Evolutionary conservation across 345 rosid species (phyloP), one percentile per base, ranked within the genome.

Genomic region (Trapa incisa): DNA sequence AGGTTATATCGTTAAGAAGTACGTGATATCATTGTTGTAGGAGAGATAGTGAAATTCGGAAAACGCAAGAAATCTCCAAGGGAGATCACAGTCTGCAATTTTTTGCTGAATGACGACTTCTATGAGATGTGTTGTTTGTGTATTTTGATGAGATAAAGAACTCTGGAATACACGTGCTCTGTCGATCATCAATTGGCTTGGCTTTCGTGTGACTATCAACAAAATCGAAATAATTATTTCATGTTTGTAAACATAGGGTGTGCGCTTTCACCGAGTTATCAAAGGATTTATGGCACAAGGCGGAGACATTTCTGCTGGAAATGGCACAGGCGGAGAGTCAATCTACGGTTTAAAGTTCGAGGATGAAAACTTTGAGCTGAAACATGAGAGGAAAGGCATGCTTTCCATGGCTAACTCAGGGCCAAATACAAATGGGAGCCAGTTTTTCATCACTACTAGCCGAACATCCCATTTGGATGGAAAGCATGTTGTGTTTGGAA

Each of bases 261-360:
- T 78, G 45, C 72, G 86, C 48, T 87, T 94, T 73, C 97, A 91
- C 74, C 96, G 96, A 53, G 79, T 87, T 16, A 83, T 88, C 71
- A 94, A 89, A 78, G 89, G 96, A 41, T 89, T 87, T 75, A 87
- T 91, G 96, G 82, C 85, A 37, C 97, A 91, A 83, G 96, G 97
- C 58, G 99, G 97, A 73, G 99, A 94, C 58, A 87, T 94, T 48
- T 87, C 97, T 68, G 92, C 96, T 0, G 88, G 91, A 36, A 78
- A 94, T 84, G 97, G 99, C n/a, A 86, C 89, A 17, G 97, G 99
- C 17, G 99, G 96, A 70, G 99, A 94, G 77, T 89, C 97, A 2
- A 85, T 94, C 41, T 89, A 91, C 48, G 96, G 99, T 1, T 80
- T 77, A 82, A 91, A 94, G 52, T 94, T 91, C 71, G 93, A 91